Evolutionary conservation across 1,284 basidiomycete genomes (phyloP).

Genomic region (Serendipita sp.): DNA sequence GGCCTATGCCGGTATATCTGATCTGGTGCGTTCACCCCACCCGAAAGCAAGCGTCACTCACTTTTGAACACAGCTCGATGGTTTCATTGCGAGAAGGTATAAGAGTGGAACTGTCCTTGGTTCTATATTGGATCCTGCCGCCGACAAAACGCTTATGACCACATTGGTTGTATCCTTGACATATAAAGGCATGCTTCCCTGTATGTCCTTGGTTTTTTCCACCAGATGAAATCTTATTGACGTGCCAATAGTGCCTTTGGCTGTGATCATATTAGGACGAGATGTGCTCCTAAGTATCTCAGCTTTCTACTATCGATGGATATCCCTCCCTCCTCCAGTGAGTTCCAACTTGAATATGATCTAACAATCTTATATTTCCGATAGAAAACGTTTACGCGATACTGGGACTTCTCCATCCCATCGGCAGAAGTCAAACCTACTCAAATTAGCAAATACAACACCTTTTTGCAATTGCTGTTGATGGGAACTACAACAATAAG

Average conservation of each 20-base stretch:
- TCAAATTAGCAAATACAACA: constrained; percentile 85
- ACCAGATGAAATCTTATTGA: neutral
- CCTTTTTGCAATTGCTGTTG: constrained; percentile 76
- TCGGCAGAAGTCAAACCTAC: constrained; percentile 90
- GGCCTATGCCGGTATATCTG: constrained; percentile 79
- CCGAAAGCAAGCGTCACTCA: constrained; percentile 2
- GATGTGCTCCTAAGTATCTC: constrained; percentile 79
- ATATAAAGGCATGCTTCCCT: constrained; percentile 71
- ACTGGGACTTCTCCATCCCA: constrained; percentile 91
- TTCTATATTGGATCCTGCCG: constrained; percentile 90
- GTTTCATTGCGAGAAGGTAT: constrained; percentile 75
- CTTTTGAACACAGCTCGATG: constrained; percentile 55
- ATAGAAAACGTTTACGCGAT: constrained; percentile 81
- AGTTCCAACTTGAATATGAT: constrained; percentile 19
- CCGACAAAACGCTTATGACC: constrained; percentile 93
- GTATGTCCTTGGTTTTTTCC: constrained; percentile 28
- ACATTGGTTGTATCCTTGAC: constrained; percentile 82
- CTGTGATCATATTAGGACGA: constrained; percentile 75
- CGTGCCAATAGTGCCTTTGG: constrained; percentile 53
- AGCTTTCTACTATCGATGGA: constrained; percentile 90
- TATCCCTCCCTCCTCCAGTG: constrained; percentile 76
- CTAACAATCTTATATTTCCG: constrained; percentile 3
- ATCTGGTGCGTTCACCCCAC: constrained; percentile 47
- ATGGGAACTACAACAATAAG: constrained; percentile 82
- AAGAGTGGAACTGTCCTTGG: constrained; percentile 71